phyloP scores from a whole-genome alignment of 768 basidiomycete species.

The Paxillus involutus region DNA sequence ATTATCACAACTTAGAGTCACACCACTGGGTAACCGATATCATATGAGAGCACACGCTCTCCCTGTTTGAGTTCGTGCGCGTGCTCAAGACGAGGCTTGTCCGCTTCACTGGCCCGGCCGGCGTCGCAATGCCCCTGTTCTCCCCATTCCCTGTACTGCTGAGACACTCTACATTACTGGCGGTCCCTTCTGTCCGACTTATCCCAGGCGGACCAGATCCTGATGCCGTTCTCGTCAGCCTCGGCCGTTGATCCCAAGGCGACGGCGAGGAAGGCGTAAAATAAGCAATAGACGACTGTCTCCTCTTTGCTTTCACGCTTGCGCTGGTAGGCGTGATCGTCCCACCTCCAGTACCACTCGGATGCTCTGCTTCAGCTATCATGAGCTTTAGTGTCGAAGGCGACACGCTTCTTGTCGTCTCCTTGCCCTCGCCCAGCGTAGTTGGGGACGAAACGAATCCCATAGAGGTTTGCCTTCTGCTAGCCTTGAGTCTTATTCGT shows the following conservation, averaged over 20 bases:
- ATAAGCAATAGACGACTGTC: conserved; percentile 30
- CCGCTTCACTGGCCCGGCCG: conserved; percentile 3
- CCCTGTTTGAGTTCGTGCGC: conserved; percentile 13
- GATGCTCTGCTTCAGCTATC: background rate
- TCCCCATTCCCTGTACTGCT: background rate
- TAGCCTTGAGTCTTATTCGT: conserved; percentile 12
- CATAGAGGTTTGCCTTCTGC: conserved; percentile 2
- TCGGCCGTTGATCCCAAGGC: conserved; percentile 18
- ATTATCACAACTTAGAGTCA: too few species aligned
- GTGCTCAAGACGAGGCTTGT: conserved; percentile 20
- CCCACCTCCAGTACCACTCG: background rate
- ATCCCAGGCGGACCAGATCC: background rate
- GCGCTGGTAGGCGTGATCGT: background rate
- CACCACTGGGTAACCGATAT: too few species aligned
- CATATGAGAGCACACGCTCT: conserved; percentile 21
- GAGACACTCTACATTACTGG: conserved; percentile 1
- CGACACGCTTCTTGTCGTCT: conserved; percentile 5
- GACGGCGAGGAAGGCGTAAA: conserved; percentile 27
- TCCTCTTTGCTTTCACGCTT: conserved; percentile 10
- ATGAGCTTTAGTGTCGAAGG: background rate
- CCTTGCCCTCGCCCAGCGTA: background rate
- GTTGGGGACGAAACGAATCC: background rate
- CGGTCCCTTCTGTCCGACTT: background rate
- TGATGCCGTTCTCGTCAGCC: conserved; percentile 1
- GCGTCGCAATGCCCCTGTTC: conserved; percentile 1